Conservation (phyloP, 1,139 yeast species). For the Scheffersomyces titani region DNA sequence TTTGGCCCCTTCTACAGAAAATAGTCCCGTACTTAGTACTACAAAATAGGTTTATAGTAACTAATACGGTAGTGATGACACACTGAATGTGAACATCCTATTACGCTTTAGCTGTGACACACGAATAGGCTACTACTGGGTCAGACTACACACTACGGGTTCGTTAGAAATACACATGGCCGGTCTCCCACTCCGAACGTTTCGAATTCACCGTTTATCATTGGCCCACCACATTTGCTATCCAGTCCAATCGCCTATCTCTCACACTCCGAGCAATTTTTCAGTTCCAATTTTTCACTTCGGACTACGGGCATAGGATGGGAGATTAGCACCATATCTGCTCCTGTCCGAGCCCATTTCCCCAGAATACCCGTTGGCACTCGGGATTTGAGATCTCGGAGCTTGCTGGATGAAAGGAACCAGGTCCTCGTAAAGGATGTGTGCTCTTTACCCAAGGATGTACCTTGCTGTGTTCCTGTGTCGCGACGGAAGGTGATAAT, state of each 20-base stretch:
- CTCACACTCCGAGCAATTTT: neutral
- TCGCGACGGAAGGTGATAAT: neutral
- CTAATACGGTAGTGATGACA: too few relatives aligned
- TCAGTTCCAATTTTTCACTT: neutral
- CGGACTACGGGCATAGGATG: neutral
- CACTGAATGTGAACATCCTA: neutral
- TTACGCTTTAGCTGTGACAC: too few relatives aligned
- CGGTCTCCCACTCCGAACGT: neutral
- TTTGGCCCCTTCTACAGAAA: neutral
- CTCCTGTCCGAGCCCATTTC: neutral
- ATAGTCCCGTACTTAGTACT: neutral
- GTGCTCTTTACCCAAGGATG: neutral
- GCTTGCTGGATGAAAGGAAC: neutral
- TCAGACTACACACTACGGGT: neutral
- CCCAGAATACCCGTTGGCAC: neutral
- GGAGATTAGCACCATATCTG: neutral
- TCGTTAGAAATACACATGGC: neutral
- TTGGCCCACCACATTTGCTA: neutral
- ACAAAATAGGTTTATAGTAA: neutral
- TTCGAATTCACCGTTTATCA: neutral
- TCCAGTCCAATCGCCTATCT: neutral
- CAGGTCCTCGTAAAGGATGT: neutral
- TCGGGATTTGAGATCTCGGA: neutral
- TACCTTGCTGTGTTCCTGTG: neutral
- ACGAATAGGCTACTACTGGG: neutral